A percentile compares a stretch with the other conserved stretches of the same genome.
These are phyloP conservation scores for Diplocarpon rosae DNA, from an alignment of 2,329 filamentous ascomycete genomes.

Conservation along the genomic window DNA sequence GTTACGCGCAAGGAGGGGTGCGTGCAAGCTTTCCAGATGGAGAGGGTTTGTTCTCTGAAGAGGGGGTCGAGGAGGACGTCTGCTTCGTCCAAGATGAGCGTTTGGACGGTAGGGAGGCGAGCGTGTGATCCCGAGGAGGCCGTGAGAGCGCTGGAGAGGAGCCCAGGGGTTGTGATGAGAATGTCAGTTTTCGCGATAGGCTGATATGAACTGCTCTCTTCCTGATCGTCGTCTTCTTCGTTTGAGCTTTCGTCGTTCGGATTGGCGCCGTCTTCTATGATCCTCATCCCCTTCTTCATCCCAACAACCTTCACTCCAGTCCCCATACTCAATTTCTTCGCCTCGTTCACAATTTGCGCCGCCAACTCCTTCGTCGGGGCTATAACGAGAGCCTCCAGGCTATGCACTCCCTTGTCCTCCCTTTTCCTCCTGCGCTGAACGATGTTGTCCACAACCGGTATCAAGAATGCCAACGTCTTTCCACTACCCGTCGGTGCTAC, in stretches of 20 bases:
- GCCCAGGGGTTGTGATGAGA: constrained; percentile 67
- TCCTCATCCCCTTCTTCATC: constrained; percentile 75
- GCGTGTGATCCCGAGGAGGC: constrained; percentile 31
- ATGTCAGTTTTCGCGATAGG: constrained; percentile 64
- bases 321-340: constrained; percentile 64
- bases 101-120: constrained; percentile 55
- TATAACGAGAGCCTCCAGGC: constrained; percentile 57
- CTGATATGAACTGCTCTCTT: constrained; percentile 30
- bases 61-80: constrained; percentile 87
- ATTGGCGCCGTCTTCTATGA: constrained; percentile 36
- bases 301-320: constrained; percentile 70
- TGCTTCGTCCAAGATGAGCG: constrained; percentile 81
- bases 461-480: constrained; percentile 87
- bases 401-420: constrained; percentile 33
- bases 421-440: constrained; percentile 39
- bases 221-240: constrained; percentile 30
- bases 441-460: constrained; percentile 73
- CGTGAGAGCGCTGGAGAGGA: constrained; percentile 64
- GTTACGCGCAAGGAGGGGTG: constrained; percentile 60
- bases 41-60: constrained; percentile 79
- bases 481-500: constrained; percentile 93
- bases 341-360: constrained; percentile 74
- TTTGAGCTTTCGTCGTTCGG: constrained; percentile 18
- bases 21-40: constrained; percentile 71
- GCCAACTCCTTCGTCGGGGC: constrained; percentile 72